Evolutionary conservation across 371 early-diverging fungal genomes (phyloP), one percentile per base, ranked within the genome.

Genomic region (Mucor irregularis): DNA sequence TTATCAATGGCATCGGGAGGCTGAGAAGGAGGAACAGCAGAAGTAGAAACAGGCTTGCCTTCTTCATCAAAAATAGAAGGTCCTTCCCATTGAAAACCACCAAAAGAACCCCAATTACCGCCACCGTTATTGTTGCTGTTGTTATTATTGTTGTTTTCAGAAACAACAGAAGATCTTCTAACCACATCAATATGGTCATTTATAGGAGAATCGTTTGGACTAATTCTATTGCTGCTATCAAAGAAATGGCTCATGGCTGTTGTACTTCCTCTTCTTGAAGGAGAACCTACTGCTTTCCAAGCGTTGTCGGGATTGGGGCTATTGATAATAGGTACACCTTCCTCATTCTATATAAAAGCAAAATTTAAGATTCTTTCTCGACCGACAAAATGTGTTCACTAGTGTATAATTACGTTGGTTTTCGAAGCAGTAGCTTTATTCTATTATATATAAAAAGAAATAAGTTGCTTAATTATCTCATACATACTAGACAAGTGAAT

Each of bases 11-110:
- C 42, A 46, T 52, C 58, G 2, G 58, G 51, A 17, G 49, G 28
- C 8, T 58, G 46, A 13, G 31, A 35, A 28, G 48, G 49, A 9
- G 46, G 24, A 42, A 42, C 19, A 6, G 48, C 45, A 9, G 46
- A 21, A 42, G 24, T 17, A 6, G 56, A 6, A 16, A 52, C 39
- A 29, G 63, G 53, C 16, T 61, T 62, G 19, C 63, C 56, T 10
- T 64, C 62, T 19, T 68, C 69, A 14, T 65, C 65, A 58, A 69
- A 71, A 29, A 75, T 75, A 4, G 76, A 71, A 4, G 69, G 69
- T 2, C 72, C 68, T 29, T 68, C 64, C 71, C 73, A 73, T 47
- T 73, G 78, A 37, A 77, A 65, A 1, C 71, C 77, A 34, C 66
- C 69, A 67, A 77, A 70, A 1, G 78, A 77, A 7, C 64, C 74